Conservation (phyloP, 768 basidiomycete species). For the Gyrodon lividus region DNA sequence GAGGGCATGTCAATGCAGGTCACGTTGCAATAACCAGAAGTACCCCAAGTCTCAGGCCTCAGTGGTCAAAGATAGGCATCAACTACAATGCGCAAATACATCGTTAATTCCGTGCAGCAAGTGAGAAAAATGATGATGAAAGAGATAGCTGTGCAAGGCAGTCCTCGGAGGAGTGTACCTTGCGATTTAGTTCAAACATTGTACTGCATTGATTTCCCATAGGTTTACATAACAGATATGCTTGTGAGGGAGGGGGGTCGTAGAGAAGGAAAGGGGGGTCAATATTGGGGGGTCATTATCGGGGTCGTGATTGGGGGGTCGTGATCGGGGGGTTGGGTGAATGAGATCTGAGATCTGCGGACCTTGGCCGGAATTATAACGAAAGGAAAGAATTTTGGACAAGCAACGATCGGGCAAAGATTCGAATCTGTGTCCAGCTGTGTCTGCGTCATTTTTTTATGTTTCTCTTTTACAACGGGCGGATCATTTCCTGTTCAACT, state of each 20-base stretch:
- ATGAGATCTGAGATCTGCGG: constrained; percentile 13
- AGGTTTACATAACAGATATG: background rate
- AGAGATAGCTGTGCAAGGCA: background rate
- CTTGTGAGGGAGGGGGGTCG: background rate
- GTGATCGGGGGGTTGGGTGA: background rate
- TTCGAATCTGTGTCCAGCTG: too few relatives aligned
- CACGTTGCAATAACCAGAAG: too few relatives aligned
- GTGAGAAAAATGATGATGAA: background rate
- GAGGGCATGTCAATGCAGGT: too few relatives aligned
- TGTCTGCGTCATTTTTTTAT: background rate
- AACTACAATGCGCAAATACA: too few relatives aligned
- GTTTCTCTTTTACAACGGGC: constrained; percentile 16
- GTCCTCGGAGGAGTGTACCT: background rate
- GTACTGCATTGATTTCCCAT: background rate
- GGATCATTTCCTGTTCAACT: constrained; percentile 11
- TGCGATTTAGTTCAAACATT: too few relatives aligned
- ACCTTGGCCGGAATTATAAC: background rate
- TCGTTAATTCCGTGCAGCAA: too few relatives aligned
- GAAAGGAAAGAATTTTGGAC: too few relatives aligned
- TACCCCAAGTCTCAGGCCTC: too few relatives aligned
- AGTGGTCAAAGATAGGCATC: too few relatives aligned
- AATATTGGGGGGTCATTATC: background rate
- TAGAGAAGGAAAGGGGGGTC: background rate
- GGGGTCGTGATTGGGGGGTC: background rate
- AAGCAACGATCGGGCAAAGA: too few relatives aligned